Conservation (phyloP, 176 grass and related monocot genomes). For the Eleusine indica region DNA sequence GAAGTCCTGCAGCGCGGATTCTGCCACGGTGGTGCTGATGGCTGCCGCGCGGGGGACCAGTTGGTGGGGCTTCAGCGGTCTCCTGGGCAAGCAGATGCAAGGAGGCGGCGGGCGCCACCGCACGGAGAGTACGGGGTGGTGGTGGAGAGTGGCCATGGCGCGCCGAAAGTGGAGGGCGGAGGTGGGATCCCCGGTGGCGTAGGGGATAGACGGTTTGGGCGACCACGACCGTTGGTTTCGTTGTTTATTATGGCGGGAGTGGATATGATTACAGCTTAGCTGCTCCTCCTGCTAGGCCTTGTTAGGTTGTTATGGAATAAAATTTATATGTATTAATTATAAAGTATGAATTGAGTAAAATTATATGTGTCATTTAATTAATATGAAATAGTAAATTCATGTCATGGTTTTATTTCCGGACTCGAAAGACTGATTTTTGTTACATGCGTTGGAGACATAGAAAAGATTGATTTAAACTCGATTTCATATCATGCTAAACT, state of each 20-base stretch:
- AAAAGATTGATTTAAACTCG: too few relatives aligned
- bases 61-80: slow-evolving; percentile 10
- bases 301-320: too few relatives aligned
- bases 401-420: too few relatives aligned
- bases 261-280: slow-evolving; percentile 32
- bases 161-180: background rate
- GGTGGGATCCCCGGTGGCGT: background rate
- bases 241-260: slow-evolving; percentile 24
- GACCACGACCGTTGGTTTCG: slow-evolving; percentile 43
- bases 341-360: too few relatives aligned
- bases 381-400: too few relatives aligned
- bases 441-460: too few relatives aligned
- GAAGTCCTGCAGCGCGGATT: slow-evolving; percentile 57
- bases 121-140: background rate
- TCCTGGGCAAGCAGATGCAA: slow-evolving; percentile 23
- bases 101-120: background rate
- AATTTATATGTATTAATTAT: too few relatives aligned
- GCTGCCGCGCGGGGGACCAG: slow-evolving; percentile 29
- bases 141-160: slow-evolving; percentile 47
- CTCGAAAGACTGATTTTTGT: too few relatives aligned
- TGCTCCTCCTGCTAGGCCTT: background rate
- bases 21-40: background rate
- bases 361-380: too few relatives aligned
- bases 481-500: too few relatives aligned
- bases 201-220: slow-evolving; percentile 41